Conservation (phyloP, 805 yeast species). For the Spathaspora arborariae region DNA sequence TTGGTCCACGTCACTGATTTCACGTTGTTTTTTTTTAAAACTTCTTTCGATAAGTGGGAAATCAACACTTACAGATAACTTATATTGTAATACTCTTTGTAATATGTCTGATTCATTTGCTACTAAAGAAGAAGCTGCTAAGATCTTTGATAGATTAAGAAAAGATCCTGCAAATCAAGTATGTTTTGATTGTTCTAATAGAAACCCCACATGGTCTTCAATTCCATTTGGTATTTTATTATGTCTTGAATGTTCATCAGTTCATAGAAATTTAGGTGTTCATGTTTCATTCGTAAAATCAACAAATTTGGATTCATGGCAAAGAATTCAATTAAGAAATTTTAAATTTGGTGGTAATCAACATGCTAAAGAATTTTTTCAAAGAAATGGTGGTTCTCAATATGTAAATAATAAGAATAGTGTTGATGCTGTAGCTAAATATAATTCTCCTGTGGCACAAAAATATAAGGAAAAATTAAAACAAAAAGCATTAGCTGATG, state of each 20-base stretch:
- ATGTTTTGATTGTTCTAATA: conserved; percentile 92
- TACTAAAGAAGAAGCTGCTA: conserved; percentile 63
- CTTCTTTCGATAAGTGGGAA: background rate
- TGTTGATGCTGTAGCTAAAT: conserved; percentile 68
- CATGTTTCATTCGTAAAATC: conserved; percentile 95
- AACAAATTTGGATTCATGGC: conserved; percentile 91
- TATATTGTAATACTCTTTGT: too few species aligned
- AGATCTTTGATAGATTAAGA: conserved; percentile 60
- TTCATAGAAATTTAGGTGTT: conserved; percentile 93
- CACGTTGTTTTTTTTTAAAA: background rate
- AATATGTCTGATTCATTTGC: conserved; percentile 53
- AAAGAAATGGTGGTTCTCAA: conserved; percentile 81
- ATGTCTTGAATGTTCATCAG: conserved; percentile 93
- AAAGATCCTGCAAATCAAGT: conserved; percentile 70
- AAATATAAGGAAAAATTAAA: conserved; percentile 79
- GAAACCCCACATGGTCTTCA: conserved; percentile 98
- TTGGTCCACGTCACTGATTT: conserved; percentile 3
- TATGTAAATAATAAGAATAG: conserved; percentile 44
- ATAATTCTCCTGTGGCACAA: conserved; percentile 74
- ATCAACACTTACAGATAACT: too few species aligned
- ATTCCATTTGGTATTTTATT: conserved; percentile 91
- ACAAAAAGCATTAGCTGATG: conserved; percentile 63
- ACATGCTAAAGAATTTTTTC: conserved; percentile 75
- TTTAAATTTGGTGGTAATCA: conserved; percentile 94
- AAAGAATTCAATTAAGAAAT: conserved; percentile 80